A percentile compares a stretch with the other conserved stretches of the same genome.
These are phyloP conservation scores for Aspergillus diversus DNA, from an alignment of 495 filamentous ascomycete species.

Conservation along the genomic window DNA sequence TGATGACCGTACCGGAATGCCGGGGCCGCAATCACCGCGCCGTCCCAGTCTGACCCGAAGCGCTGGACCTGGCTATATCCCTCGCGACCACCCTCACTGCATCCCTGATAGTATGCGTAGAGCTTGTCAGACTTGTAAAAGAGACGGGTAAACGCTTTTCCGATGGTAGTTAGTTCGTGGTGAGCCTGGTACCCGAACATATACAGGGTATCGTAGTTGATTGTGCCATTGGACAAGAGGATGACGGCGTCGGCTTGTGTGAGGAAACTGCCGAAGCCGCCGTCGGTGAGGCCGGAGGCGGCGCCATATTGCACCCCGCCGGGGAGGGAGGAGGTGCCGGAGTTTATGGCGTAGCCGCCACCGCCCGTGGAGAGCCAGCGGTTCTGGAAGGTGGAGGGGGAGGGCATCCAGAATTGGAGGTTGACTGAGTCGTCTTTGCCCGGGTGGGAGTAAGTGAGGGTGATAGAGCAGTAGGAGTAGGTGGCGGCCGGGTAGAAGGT, in stretches of 20 bases:
- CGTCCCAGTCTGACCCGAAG: slow-evolving; percentile 50
- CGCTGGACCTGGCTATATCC: slow-evolving; percentile 55
- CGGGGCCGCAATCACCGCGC: slow-evolving; percentile 49
- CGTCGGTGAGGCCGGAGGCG: slow-evolving; percentile 43
- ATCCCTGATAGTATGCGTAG: slow-evolving; percentile 58
- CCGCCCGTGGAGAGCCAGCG: slow-evolving; percentile 51
- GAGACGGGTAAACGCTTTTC: slow-evolving; percentile 42
- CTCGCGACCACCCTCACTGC: slow-evolving; percentile 57
- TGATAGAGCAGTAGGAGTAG: slow-evolving; percentile 49
- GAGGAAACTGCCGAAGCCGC: slow-evolving; percentile 50
- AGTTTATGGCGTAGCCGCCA: slow-evolving; percentile 50
- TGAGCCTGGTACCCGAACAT: slow-evolving; percentile 51
- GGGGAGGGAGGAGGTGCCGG: slow-evolving; percentile 36
- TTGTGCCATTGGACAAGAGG: slow-evolving; percentile 45
- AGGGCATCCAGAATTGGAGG: slow-evolving; percentile 45
- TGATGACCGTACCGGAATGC: slow-evolving; percentile 51
- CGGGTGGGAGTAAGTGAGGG: slow-evolving; percentile 47
- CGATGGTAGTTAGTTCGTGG: slow-evolving; percentile 35
- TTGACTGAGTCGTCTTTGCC: slow-evolving; percentile 39
- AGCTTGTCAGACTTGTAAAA: slow-evolving; percentile 45
- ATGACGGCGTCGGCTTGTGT: slow-evolving; percentile 37
- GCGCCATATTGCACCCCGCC: slow-evolving; percentile 24
- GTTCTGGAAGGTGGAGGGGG: slow-evolving; percentile 42
- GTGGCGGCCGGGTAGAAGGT: slow-evolving; percentile 27
- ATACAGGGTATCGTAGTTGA: slow-evolving; percentile 47